Base-by-base conservation (phyloP, 2,329 filamentous ascomycete genomes). In the Colletotrichum truncatum region DNA sequence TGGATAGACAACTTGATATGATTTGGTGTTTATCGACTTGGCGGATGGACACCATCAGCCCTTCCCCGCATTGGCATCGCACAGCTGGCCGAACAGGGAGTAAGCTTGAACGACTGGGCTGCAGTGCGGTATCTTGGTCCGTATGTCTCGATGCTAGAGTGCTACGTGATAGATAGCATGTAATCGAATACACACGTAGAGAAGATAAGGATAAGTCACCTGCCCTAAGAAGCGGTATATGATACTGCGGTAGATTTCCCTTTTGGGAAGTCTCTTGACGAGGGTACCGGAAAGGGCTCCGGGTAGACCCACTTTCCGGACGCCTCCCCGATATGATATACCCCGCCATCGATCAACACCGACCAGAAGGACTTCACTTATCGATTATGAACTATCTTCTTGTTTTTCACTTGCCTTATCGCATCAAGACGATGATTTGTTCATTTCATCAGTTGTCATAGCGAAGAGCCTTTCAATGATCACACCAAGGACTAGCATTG, bases 231-330 rank as follows among this genome's bases (percentile, higher is more conserved):
- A n/a, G n/a, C n/a, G n/a, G n/a, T n/a, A 56, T 36, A 23, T 55
- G 57, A 43, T 39, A 14, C 45, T 36, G 23, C 21, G 3, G 16
- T 32, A 8, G 28, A 43, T 43, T 26, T 23, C 41, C 51, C 23
- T 25, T 36, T 48, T 30, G 41, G 58, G 34, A 51, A 39, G 23
- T 51, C 14, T 8, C 14, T 61, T 25, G 32, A 30, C 9, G 9
- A 32, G 25, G 28, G 10, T 23, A 66, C 58, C 63, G 63, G 63
- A 45, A 34, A 51, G 34, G 63, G 25, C 36, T 62, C 58, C 57
- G 63, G 52, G 52, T 39, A 46, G 63, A 51, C 38, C 58, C 58
- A 66, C 63, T 63, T 51, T 30, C 57, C 63, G 63, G 63, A 30
- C 45, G 51, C 57, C 34, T 51, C 63, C 56, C 63, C 63, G 63